Evolutionary conservation across 1,139 yeast genomes (phyloP).

Genomic region (Zhuliangozyma parablackwelliae): DNA sequence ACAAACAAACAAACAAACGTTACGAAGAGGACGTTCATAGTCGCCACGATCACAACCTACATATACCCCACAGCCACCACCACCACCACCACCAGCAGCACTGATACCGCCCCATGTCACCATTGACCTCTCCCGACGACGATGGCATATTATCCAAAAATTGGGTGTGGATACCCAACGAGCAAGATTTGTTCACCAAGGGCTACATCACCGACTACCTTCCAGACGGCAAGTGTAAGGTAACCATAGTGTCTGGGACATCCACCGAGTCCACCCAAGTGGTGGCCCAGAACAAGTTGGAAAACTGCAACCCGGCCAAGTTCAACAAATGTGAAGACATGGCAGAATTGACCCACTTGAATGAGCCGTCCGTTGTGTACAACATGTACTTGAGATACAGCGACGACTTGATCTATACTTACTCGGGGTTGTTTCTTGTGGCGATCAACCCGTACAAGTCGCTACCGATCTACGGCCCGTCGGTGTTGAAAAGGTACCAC

Average conservation of each 20-base stretch:
- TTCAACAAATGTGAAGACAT: constrained; percentile 90
- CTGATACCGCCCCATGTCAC: background rate
- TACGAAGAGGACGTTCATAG: too few relatives aligned
- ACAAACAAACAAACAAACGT: too few relatives aligned
- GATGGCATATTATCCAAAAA: constrained; percentile 9
- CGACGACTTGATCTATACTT: constrained; percentile 73
- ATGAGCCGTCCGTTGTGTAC: constrained; percentile 90
- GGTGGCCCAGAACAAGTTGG: constrained; percentile 45
- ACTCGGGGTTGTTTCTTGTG: constrained; percentile 83
- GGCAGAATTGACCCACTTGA: constrained; percentile 92
- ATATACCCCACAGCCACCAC: too few relatives aligned
- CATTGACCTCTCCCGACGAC: constrained; percentile 1
- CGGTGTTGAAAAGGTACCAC: constrained; percentile 52
- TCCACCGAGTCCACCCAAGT: constrained; percentile 27
- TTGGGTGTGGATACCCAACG: constrained; percentile 46
- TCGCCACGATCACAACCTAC: too few relatives aligned
- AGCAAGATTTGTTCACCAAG: constrained; percentile 57
- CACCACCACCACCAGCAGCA: background rate
- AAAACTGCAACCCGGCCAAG: constrained; percentile 82
- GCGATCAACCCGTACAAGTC: constrained; percentile 90
- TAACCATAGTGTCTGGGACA: constrained; percentile 45
- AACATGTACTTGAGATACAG: constrained; percentile 74
- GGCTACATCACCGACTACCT: constrained; percentile 62
- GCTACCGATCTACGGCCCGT: constrained; percentile 68
- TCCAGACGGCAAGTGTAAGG: constrained; percentile 47